Evolutionary conservation across 768 basidiomycete genomes (phyloP).

Genomic region (Tricholoma terreum): DNA sequence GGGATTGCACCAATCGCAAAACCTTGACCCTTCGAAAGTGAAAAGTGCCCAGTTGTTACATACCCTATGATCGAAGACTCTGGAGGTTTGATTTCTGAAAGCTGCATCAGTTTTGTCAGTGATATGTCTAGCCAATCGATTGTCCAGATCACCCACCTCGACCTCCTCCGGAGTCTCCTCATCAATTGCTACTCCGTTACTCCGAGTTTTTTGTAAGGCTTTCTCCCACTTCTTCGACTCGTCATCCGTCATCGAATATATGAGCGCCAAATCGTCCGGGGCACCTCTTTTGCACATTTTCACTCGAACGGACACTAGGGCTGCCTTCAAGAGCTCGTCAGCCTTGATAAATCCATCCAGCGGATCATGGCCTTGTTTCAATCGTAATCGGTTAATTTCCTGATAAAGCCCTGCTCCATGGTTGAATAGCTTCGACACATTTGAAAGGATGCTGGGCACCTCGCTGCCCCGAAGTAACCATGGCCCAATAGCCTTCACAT

Average conservation of each 20-base stretch:
- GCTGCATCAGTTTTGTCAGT: slow-evolving; percentile 27
- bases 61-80: slow-evolving; percentile 66
- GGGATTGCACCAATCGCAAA: slow-evolving; percentile 76
- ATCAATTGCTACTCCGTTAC: slow-evolving; percentile 8
- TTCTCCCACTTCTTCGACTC: slow-evolving; percentile 50
- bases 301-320: slow-evolving; percentile 66
- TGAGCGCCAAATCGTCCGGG: slow-evolving; percentile 70
- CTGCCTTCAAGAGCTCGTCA: slow-evolving; percentile 50
- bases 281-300: slow-evolving; percentile 63
- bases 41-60: slow-evolving; percentile 80
- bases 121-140: not conserved
- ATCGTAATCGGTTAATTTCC: slow-evolving; percentile 58
- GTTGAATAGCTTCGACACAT: slow-evolving; percentile 35
- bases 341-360: slow-evolving; percentile 32
- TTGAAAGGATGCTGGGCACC: slow-evolving; percentile 43
- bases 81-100: slow-evolving; percentile 41
- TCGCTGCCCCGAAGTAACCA: slow-evolving; percentile 73
- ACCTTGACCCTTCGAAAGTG: slow-evolving; percentile 74
- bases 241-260: slow-evolving; percentile 61
- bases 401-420: slow-evolving; percentile 43
- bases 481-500: slow-evolving; percentile 29
- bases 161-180: slow-evolving; percentile 29
- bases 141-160: slow-evolving; percentile 17
- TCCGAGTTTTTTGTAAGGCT: slow-evolving; percentile 18
- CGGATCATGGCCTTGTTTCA: slow-evolving; percentile 47